Evolutionary conservation across 2,329 filamentous ascomycete species (phyloP).

Genomic region (Penicillium expansum): DNA sequence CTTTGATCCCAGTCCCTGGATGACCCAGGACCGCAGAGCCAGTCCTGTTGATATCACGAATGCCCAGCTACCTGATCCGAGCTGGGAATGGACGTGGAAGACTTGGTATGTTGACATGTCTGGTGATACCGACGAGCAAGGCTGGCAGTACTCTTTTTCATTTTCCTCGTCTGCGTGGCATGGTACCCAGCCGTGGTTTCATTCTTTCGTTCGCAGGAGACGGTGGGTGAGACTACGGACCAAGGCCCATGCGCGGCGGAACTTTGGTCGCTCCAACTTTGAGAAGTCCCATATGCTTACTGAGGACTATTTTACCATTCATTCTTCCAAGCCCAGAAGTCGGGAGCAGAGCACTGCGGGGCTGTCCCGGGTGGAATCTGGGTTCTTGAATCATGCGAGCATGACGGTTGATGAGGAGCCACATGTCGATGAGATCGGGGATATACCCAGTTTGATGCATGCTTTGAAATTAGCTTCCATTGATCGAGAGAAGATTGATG

Average conservation of each 20-base stretch:
- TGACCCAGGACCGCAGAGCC: slow-evolving; percentile 60
- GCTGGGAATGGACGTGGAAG: slow-evolving; percentile 85
- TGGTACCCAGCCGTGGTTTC: slow-evolving; percentile 82
- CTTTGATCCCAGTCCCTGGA: slow-evolving; percentile 84
- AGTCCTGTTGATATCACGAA: slow-evolving; percentile 72
- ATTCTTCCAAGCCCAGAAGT: slow-evolving; percentile 51
- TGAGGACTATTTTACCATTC: slow-evolving; percentile 76
- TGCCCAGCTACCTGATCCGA: slow-evolving; percentile 88
- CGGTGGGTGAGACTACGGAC: slow-evolving; percentile 82
- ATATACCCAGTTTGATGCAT: slow-evolving; percentile 67
- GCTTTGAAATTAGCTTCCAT: slow-evolving; percentile 69
- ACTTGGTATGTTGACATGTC: slow-evolving; percentile 74
- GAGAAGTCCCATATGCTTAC: slow-evolving; percentile 63
- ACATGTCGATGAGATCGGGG: slow-evolving; percentile 54
- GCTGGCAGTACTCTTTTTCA: slow-evolving; percentile 94
- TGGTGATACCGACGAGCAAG: slow-evolving; percentile 80
- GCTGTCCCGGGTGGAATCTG: slow-evolving; percentile 28
- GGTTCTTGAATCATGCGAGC: slow-evolving; percentile 36
- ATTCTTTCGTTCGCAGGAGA: slow-evolving; percentile 86
- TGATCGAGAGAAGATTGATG: slow-evolving; percentile 87
- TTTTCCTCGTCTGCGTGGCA: slow-evolving; percentile 86
- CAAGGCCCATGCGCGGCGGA: slow-evolving; percentile 46
- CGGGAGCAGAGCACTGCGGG: slow-evolving; percentile 43
- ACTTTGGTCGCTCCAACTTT: slow-evolving; percentile 36
- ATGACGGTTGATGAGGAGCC: slow-evolving; percentile 47